A percentile compares a stretch with the other conserved stretches of the same genome.
Evolutionary conservation across 352 stramenopile species (phyloP).

Genomic region (Thraustotheca clavata): DNA sequence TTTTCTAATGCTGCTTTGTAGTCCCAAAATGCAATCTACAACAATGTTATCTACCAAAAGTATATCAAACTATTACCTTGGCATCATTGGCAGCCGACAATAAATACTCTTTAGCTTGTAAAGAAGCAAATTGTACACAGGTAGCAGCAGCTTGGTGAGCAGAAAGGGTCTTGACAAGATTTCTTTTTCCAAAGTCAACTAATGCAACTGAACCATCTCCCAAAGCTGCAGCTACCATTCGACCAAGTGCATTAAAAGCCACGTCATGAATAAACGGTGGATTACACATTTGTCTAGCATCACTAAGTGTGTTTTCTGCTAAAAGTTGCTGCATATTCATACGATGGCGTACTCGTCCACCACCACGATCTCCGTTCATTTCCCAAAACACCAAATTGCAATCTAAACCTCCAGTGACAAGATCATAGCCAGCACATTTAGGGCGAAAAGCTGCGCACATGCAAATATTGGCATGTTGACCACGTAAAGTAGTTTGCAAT

Average conservation of each 20-base stretch:
- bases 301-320: constrained; percentile 10
- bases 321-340: constrained; percentile 45
- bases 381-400: constrained; percentile 68
- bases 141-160: constrained; percentile 46
- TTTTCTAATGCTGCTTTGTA: constrained; percentile 24
- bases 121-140: constrained; percentile 55
- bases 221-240: constrained; percentile 51
- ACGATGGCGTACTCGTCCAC: constrained; percentile 53
- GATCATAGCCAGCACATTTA: constrained; percentile 51
- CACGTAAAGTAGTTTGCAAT: constrained; percentile 55
- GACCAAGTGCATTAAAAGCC: constrained; percentile 51
- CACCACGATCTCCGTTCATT: constrained; percentile 50
- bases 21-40: constrained; percentile 52
- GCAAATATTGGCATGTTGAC: constrained; percentile 63
- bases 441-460: constrained; percentile 56
- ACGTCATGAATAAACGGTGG: constrained; percentile 61
- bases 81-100: constrained; percentile 57
- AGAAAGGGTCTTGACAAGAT: constrained; percentile 41
- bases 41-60: neutral
- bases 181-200: constrained; percentile 48
- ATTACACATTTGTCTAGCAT: constrained; percentile 60
- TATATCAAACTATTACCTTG: constrained; percentile 15
- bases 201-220: constrained; percentile 55
- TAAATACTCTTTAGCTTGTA: constrained; percentile 39
- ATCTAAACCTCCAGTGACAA: constrained; percentile 64